Evolutionary conservation across 108 stramenopile genomes (phyloP), one percentile per base, ranked within the genome.

Genomic region (Pelagomonas calceolata): DNA sequence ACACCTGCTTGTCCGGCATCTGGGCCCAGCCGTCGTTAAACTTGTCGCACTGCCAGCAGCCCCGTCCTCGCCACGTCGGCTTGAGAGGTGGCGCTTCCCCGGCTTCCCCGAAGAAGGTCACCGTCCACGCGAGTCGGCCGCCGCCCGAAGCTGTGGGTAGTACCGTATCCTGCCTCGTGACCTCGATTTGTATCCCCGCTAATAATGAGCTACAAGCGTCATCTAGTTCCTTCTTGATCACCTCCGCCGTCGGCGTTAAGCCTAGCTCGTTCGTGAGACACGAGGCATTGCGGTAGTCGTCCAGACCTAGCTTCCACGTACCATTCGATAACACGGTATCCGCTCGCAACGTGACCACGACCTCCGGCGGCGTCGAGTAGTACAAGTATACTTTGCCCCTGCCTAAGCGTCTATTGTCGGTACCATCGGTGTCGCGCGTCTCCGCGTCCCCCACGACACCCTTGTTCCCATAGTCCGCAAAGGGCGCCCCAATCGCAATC

Each of bases 311-410:
- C 60, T 65, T 36, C 65, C 82, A 85, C 14, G 85, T 75, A n/a
- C 85, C 85, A 10, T 73, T 51, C 18, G 43, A 43, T n/a, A 83
- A 73, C n/a, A 73, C 79, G 63, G 81, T 81, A 67, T 79, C 85
- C 18, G 84, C 83, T 0, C 60, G 68, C 34, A 86, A 71, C 0
- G 68, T 83, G 12, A 85, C 70, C 36, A 72, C 36, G 68, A 82
- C 82, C 63, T 82, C 73, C 31, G 81, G 79, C 16, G 86, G 87
- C 68, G 65, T 68, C 26, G 74, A 76, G 77, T 80, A 82, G 76
- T 85, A 89, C 14, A 83, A 74, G 71, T 84, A 89, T 15, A 84
- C 88, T 70, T 84, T 86, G 26, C 88, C 88, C 65, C 74, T 79
- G 34, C 85, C 79, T 30, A 82, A 73, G 34, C 80, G 76, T 39